Conservation (phyloP, 2,329 filamentous ascomycete species). For the Aspergillus pseudoterreus region DNA sequence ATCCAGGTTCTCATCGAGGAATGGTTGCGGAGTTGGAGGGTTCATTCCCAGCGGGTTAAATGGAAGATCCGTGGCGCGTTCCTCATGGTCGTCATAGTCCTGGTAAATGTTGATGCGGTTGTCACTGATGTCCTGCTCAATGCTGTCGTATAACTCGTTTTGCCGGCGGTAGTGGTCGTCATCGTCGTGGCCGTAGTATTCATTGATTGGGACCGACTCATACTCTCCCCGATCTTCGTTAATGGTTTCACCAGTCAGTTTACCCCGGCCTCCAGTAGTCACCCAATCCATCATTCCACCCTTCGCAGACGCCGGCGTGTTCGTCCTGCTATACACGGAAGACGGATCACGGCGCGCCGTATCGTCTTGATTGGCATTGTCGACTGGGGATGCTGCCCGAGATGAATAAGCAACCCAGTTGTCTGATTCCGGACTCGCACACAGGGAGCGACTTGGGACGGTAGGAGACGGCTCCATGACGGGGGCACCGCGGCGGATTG, state of each 20-base stretch:
- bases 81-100: conserved; percentile 21
- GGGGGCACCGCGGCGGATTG: conserved; percentile 26
- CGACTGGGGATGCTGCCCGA: conserved; percentile 26
- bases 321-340: conserved; percentile 30
- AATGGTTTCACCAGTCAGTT: conserved; percentile 24
- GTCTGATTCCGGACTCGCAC: conserved; percentile 35
- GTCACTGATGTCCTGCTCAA: conserved; percentile 35
- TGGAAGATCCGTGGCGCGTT: conserved; percentile 16
- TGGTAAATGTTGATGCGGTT: conserved; percentile 32
- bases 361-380: conserved; percentile 19
- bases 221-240: conserved; percentile 37
- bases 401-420: conserved; percentile 43
- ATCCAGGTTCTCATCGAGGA: conserved; percentile 18
- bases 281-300: conserved; percentile 34
- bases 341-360: conserved; percentile 28
- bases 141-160: conserved; percentile 19
- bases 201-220: conserved; percentile 31
- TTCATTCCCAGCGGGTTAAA: conserved; percentile 47
- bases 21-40: conserved; percentile 41
- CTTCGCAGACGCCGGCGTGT: conserved; percentile 22
- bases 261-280: conserved; percentile 22
- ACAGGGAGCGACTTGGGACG: conserved; percentile 27
- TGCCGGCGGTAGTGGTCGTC: conserved; percentile 19
- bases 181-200: conserved; percentile 32
- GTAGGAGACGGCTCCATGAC: conserved; percentile 26